Percentiles rank a stretch among this genome's conserved stretches.
phyloP scores from a whole-genome alignment of 192 early-diverging fungal genomes.

The Umbelopsis vinacea region DNA sequence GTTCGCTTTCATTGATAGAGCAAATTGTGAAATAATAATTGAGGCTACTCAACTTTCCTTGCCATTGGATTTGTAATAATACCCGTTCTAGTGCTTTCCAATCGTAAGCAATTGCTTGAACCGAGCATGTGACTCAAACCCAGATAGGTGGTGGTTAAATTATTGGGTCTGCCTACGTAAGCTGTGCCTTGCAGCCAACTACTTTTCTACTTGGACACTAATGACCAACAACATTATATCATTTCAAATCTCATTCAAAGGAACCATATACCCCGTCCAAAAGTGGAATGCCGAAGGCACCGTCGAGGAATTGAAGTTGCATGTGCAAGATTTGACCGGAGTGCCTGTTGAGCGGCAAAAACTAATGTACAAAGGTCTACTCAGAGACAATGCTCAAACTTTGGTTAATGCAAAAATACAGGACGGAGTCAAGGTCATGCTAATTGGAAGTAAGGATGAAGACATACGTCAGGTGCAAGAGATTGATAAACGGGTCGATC shows the following conservation, averaged over 20 bases:
- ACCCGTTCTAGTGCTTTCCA: too few species aligned
- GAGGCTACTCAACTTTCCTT: too few species aligned
- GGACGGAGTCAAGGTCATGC: conserved; percentile 47
- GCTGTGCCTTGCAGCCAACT: neutral
- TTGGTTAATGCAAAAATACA: conserved; percentile 35
- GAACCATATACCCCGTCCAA: conserved; percentile 34
- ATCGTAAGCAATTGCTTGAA: too few species aligned
- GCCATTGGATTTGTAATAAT: too few species aligned
- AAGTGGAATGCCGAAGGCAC: conserved; percentile 35
- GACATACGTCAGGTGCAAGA: conserved; percentile 42
- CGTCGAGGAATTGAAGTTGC: conserved; percentile 44
- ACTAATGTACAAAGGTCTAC: conserved; percentile 56
- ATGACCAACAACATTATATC: conserved; percentile 7
- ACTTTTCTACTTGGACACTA: neutral
- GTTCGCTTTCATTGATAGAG: too few species aligned
- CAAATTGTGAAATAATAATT: too few species aligned
- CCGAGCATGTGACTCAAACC: too few species aligned
- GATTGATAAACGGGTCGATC: conserved; percentile 26
- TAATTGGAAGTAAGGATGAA: conserved; percentile 55
- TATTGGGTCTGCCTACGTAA: neutral
- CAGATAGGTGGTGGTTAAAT: too few species aligned
- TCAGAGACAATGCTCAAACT: conserved; percentile 24
- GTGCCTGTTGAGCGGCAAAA: conserved; percentile 52
- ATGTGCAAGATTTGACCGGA: conserved; percentile 37
- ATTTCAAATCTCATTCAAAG: conserved; percentile 41